These are phyloP conservation scores for Tylopilus sp. DNA, from an alignment of 1,284 basidiomycete species.

Conservation along the genomic window DNA sequence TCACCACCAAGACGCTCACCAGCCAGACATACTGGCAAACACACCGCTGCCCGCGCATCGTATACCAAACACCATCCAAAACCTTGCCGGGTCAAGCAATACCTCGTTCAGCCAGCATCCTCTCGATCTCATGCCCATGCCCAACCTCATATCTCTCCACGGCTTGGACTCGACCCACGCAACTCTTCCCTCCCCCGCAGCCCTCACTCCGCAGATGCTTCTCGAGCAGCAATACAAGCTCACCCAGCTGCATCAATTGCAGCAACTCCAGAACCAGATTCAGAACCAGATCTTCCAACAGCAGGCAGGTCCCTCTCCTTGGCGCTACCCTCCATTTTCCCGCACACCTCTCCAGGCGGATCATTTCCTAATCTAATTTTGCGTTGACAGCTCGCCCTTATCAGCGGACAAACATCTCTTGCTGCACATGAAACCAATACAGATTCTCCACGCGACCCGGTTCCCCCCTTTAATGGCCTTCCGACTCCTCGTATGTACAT, in stretches of 20 bases:
- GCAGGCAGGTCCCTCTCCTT: constrained; percentile 47
- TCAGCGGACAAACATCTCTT: constrained; percentile 48
- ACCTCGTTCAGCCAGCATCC: constrained; percentile 22
- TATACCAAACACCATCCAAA: constrained; percentile 12
- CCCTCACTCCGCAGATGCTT: constrained; percentile 39
- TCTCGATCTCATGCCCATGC: constrained; percentile 46
- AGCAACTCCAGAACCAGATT: constrained; percentile 75
- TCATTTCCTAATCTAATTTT: constrained; percentile 15
- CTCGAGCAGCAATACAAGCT: constrained; percentile 66
- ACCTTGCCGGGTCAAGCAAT: constrained; percentile 21
- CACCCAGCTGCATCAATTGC: constrained; percentile 67
- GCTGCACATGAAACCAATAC: constrained; percentile 34
- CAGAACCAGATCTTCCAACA: constrained; percentile 82
- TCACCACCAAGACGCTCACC: constrained; percentile 22
- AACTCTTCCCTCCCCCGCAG: constrained; percentile 16
- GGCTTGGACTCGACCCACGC: constrained; percentile 30
- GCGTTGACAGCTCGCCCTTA: constrained; percentile 59
- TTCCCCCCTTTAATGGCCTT: constrained; percentile 50
- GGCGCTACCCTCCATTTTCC: constrained; percentile 1
- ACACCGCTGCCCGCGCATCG: constrained; percentile 14
- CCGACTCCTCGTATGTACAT: constrained; percentile 62
- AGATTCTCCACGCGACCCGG: constrained; percentile 37
- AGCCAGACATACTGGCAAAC: constrained; percentile 12
- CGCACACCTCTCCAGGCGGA: neutral
- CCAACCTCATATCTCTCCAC: constrained; percentile 44